phyloP scores from a whole-genome alignment of 2,329 filamentous ascomycete species.

The Incumbomyces delicatus region DNA sequence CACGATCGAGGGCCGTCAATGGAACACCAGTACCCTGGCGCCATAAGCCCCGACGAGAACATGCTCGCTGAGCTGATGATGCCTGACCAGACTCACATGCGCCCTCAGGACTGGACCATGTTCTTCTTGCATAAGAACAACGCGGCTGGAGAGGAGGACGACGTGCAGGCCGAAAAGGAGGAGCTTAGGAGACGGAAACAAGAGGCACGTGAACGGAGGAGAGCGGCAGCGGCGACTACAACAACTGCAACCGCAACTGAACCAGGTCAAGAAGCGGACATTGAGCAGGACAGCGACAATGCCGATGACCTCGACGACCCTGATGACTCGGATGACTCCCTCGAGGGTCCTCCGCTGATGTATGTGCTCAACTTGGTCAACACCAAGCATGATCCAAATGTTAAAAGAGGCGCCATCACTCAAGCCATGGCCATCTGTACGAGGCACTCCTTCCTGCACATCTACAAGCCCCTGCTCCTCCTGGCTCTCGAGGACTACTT shows the following conservation, averaged over 20 bases:
- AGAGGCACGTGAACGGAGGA: constrained; percentile 25
- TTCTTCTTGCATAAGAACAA: constrained; percentile 98
- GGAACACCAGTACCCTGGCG: constrained; percentile 93
- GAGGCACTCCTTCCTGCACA: constrained; percentile 91
- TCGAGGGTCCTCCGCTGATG: constrained; percentile 81
- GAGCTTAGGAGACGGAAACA: constrained; percentile 36
- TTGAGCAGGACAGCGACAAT: too few relatives aligned
- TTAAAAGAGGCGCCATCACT: constrained; percentile 70
- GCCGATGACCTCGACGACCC: constrained; percentile 15
- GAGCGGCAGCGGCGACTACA: constrained; percentile 41
- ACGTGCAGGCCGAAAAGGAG: constrained; percentile 40
- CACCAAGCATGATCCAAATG: constrained; percentile 74
- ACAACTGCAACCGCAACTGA: too few relatives aligned
- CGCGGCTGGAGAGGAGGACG: constrained; percentile 67
- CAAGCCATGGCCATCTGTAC: constrained; percentile 99
- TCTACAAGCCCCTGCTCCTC: constrained; percentile 93
- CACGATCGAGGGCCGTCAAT: constrained; percentile 93
- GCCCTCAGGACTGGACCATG: constrained; percentile 97
- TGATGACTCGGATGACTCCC: constrained; percentile 45
- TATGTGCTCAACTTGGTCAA: constrained; percentile 97
- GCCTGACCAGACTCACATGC: constrained; percentile 88
- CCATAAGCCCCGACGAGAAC: constrained; percentile 93
- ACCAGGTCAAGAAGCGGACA: too few relatives aligned
- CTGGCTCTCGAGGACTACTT: constrained; percentile 95
- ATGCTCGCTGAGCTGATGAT: constrained; percentile 98